Evolutionary conservation across 768 basidiomycete species (phyloP), one percentile per base, ranked within the genome.

Genomic region (Boletus sp.): DNA sequence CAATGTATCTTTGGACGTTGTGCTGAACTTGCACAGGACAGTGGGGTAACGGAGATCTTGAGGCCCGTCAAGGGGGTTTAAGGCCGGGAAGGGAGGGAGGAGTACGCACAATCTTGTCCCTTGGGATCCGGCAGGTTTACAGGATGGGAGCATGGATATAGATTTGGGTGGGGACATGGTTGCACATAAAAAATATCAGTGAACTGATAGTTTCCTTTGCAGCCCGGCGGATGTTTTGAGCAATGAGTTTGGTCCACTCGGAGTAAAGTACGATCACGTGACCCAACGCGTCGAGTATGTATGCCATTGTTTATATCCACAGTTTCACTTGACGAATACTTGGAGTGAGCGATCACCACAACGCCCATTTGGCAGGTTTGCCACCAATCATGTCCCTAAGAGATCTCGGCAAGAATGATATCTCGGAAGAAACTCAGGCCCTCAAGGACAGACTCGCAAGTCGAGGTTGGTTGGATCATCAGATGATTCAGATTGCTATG

Each of bases 21-120:
- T 59, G 72, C 78, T 12, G 64, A 61, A 29, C 57, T 81, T 48
- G 73, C 65, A 17, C 80, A 35, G 63, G 64, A 62, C 41, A 64
- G 60, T 62, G 72, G 63, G 20, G 67, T 66, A 37, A 82, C 71
- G 46, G 80, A 67, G 62, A 70, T 86, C 32, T 61, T 83, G 18
- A 67, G 69, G 8, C 81, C 84, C 67, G n/a, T n/a, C 84, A 83
- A 57, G 85, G 85, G 39, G 85, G 83, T 0, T 65, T 86, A 35
- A 74, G 86, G 30, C 85, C 86, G 3, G 78, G 71, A 12, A 74
- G 86, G 32, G 72, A 75, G 29, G 83, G 80, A 3, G 87, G 86
- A 4, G 73, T 52, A 53, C 59, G 0, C 59, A 62, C 55, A 32
- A 47, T 50, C 64, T 63, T 50, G 63, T 56, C 46, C 63, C 56